These are phyloP conservation scores for Pythium dissotocum DNA, from an alignment of 352 stramenopile genomes.

Conservation along the genomic window DNA sequence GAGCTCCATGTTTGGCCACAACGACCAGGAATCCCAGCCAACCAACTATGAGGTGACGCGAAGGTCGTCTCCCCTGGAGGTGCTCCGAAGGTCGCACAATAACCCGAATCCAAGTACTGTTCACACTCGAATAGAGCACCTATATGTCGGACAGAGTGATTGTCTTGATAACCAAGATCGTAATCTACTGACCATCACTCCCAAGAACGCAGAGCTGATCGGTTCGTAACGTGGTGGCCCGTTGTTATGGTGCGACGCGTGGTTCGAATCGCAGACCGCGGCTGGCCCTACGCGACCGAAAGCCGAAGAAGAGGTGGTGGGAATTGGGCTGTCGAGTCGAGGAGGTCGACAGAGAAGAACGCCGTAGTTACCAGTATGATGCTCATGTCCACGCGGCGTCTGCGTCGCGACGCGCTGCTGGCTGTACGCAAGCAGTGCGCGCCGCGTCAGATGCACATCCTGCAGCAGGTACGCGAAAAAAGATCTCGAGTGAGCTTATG, in stretches of 20 bases:
- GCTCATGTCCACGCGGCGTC: conserved; percentile 57
- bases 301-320: conserved; percentile 31
- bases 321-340: conserved; percentile 12
- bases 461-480: conserved; percentile 59
- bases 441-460: conserved; percentile 61
- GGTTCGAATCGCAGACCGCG: conserved; percentile 17
- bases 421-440: conserved; percentile 56
- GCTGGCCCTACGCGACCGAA: conserved; percentile 22
- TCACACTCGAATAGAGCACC: not conserved
- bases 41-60: conserved; percentile 21
- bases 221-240: conserved; percentile 24
- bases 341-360: conserved; percentile 12
- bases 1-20: conserved; percentile 4
- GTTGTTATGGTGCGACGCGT: conserved; percentile 2
- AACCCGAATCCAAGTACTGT: not conserved
- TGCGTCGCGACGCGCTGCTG: conserved; percentile 56
- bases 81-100: conserved; percentile 12
- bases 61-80: conserved; percentile 12
- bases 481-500: not conserved
- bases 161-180: not conserved
- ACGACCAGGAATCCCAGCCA: conserved; percentile 11
- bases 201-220: not conserved
- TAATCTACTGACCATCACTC: conserved; percentile 22
- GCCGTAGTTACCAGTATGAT: conserved; percentile 21
- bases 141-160: not conserved